phyloP scores from a whole-genome alignment of 78 protist genomes.

The Neovahlkampfia damariscottae region DNA sequence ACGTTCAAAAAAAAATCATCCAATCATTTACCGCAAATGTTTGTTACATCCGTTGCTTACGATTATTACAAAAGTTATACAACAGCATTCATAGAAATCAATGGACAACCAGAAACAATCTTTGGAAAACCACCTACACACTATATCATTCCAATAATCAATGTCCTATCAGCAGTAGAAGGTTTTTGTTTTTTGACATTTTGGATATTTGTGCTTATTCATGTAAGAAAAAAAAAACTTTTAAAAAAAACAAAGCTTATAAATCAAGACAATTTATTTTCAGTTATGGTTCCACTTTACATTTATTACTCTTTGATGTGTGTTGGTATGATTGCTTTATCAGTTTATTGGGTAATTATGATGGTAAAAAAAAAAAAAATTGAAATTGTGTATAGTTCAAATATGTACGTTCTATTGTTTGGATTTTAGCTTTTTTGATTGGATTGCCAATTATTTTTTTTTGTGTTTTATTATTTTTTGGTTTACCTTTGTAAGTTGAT shows the following conservation, averaged over 20 bases:
- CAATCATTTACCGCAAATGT: too few relatives aligned
- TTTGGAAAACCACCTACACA: neutral
- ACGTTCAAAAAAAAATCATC: too few relatives aligned
- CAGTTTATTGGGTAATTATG: too few relatives aligned
- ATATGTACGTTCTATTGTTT: neutral
- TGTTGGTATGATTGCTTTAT: too few relatives aligned
- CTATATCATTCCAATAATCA: neutral
- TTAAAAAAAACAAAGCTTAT: too few relatives aligned
- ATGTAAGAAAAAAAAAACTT: too few relatives aligned
- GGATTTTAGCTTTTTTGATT: neutral
- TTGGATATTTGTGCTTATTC: neutral
- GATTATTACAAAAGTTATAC: neutral
- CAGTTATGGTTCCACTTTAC: too few relatives aligned
- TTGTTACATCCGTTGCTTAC: neutral
- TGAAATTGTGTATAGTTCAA: neutral
- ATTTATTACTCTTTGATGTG: too few relatives aligned
- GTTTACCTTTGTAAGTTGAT: neutral
- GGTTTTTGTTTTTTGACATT: neutral
- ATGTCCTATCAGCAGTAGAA: neutral
- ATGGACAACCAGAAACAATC: neutral
- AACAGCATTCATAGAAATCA: constrained; percentile 1
- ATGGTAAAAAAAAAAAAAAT: too few relatives aligned
- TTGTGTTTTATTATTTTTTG: neutral
- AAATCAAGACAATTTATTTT: too few relatives aligned
- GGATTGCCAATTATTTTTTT: neutral